These are phyloP conservation scores for Rubia yunnanensis DNA, from an alignment of 257 asterid genomes.

Conservation along the genomic window DNA sequence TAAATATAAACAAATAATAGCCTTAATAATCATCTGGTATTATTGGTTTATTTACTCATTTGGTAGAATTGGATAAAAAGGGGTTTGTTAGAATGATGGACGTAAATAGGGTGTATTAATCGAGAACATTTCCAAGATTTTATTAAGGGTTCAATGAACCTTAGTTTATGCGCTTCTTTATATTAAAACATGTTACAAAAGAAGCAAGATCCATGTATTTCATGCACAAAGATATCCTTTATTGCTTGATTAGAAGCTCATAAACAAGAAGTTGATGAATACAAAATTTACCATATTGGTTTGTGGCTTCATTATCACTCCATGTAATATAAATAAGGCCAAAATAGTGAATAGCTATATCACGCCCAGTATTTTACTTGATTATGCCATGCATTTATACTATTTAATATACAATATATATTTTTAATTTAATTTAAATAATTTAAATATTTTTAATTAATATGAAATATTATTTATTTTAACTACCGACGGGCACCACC, in stretches of 20 bases:
- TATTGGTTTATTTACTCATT: background rate
- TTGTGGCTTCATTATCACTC: background rate
- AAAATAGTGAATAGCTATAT: too few relatives aligned
- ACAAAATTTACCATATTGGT: background rate
- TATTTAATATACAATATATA: too few relatives aligned
- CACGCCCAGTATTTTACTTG: too few relatives aligned
- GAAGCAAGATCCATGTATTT: background rate
- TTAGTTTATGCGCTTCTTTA: background rate
- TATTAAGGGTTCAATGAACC: background rate
- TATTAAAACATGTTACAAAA: background rate
- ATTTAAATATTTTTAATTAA: too few relatives aligned
- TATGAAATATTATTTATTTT: too few relatives aligned
- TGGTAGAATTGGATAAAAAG: background rate
- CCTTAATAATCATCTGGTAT: too few relatives aligned
- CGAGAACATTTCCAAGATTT: background rate
- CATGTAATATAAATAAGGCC: too few relatives aligned
- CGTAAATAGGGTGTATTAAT: background rate
- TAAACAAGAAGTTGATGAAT: background rate
- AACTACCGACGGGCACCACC: too few relatives aligned
- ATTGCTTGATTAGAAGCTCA: background rate
- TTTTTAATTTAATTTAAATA: too few relatives aligned
- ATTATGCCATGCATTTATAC: too few relatives aligned
- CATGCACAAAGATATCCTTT: background rate
- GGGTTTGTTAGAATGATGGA: background rate
- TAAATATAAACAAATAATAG: background rate